Conservation (phyloP, 306 rosid genomes). For the Nissolia schottii region DNA sequence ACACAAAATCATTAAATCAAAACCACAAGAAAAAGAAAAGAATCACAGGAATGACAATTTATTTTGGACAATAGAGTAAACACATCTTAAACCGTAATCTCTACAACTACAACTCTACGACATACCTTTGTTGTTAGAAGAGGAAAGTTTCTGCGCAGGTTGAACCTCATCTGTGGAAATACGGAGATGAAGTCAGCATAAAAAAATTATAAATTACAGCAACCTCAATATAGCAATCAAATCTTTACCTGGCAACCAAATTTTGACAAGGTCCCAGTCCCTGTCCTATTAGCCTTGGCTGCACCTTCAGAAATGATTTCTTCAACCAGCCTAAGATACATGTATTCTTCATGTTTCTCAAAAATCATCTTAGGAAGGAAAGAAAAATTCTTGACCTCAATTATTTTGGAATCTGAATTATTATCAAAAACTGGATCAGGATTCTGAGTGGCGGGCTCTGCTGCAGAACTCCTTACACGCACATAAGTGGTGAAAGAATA, state of each 20-base stretch:
- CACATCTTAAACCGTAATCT: conserved; percentile 12
- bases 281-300: conserved; percentile 80
- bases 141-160: conserved; percentile 79
- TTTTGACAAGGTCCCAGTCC: conserved; percentile 91
- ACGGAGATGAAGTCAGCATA: conserved; percentile 22
- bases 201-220: conserved; percentile 22
- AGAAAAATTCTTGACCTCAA: conserved; percentile 65
- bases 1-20: background rate
- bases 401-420: conserved; percentile 37
- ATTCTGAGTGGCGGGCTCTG: conserved; percentile 37
- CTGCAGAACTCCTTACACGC: conserved; percentile 61
- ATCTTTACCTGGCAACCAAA: conserved; percentile 87
- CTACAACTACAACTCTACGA: conserved; percentile 30
- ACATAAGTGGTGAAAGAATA: conserved; percentile 67
- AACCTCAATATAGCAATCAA: conserved; percentile 10
- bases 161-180: conserved; percentile 75
- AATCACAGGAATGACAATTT: background rate
- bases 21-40: conserved; percentile 3
- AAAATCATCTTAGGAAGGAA: conserved; percentile 79
- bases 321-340: conserved; percentile 72
- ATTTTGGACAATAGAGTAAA: background rate
- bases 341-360: conserved; percentile 76
- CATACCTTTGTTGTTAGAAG: conserved; percentile 92
- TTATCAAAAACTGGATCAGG: conserved; percentile 30
- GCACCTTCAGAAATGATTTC: conserved; percentile 77